These are phyloP conservation scores for Leccinum longicurvipes DNA, from an alignment of 768 basidiomycete genomes.

Conservation along the genomic window DNA sequence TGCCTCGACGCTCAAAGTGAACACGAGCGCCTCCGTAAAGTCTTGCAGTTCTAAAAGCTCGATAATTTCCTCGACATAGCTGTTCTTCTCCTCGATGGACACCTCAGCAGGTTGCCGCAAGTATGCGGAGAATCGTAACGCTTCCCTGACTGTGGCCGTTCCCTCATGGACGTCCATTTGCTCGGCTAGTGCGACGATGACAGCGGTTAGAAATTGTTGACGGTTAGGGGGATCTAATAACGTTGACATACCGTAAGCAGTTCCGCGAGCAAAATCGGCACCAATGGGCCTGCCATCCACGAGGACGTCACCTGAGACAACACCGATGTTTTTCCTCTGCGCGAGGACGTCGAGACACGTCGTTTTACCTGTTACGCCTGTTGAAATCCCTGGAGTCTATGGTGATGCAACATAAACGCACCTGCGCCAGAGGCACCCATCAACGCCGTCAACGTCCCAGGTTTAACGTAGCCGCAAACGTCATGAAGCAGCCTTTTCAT, in stretches of 20 bases:
- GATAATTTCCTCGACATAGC: constrained; percentile 80
- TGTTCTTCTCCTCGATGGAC: constrained; percentile 68
- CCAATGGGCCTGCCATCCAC: constrained; percentile 64
- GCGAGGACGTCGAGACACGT: constrained; percentile 75
- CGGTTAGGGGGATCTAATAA: constrained; percentile 13
- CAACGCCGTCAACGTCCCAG: constrained; percentile 83
- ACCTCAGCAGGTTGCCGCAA: constrained; percentile 72
- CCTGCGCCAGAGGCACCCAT: constrained; percentile 87
- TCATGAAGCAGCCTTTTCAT: constrained; percentile 64
- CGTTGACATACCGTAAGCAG: constrained; percentile 71
- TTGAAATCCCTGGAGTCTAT: background rate
- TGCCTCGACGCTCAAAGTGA: constrained; percentile 62
- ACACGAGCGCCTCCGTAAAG: constrained; percentile 77
- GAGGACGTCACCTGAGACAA: constrained; percentile 59
- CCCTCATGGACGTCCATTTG: constrained; percentile 87
- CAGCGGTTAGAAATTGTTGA: constrained; percentile 23
- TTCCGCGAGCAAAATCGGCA: constrained; percentile 60
- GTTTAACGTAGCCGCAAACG: constrained; percentile 77
- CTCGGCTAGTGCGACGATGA: constrained; percentile 47
- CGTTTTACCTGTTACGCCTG: constrained; percentile 53
- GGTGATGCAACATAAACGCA: constrained; percentile 26
- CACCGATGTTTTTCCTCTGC: constrained; percentile 68
- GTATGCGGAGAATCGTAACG: constrained; percentile 81
- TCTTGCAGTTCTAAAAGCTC: constrained; percentile 83
- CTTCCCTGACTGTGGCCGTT: constrained; percentile 80